Percentiles rank a stretch among this genome's conserved stretches.
These are phyloP conservation scores for Lentinula lateritia DNA, from an alignment of 768 basidiomycete genomes.

Conservation along the genomic window DNA sequence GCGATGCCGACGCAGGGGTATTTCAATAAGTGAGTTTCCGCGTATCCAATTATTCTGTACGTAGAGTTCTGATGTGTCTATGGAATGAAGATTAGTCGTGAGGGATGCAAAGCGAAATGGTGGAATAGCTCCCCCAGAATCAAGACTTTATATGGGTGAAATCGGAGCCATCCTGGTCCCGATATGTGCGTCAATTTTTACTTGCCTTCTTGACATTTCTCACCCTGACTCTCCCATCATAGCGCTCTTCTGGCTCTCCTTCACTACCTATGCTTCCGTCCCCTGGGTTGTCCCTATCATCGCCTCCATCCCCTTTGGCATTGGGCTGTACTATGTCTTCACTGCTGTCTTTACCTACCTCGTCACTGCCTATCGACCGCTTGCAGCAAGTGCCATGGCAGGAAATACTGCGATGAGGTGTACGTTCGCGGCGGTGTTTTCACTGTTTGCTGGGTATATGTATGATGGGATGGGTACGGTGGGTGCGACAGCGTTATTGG, in stretches of 20 bases:
- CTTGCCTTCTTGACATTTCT: constrained; percentile 18
- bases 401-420: constrained; percentile 60
- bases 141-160: constrained; percentile 59
- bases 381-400: constrained; percentile 64
- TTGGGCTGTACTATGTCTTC: constrained; percentile 62
- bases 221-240: constrained; percentile 34
- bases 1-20: constrained; percentile 23
- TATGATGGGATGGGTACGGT: constrained; percentile 54
- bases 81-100: constrained; percentile 10
- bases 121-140: constrained; percentile 55
- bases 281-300: constrained; percentile 68
- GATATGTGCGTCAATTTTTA: constrained; percentile 30
- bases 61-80: constrained; percentile 19
- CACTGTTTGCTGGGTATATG: constrained; percentile 47
- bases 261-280: constrained; percentile 39
- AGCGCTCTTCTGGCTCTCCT: constrained; percentile 51
- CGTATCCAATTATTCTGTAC: neutral
- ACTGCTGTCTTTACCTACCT: constrained; percentile 68
- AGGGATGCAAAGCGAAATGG: constrained; percentile 31
- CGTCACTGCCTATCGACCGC: constrained; percentile 61
- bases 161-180: constrained; percentile 62
- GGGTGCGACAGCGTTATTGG: constrained; percentile 50
- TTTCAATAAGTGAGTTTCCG: constrained; percentile 37
- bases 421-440: constrained; percentile 57
- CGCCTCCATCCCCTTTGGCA: constrained; percentile 59